These are phyloP conservation scores for Diplodia seriata DNA, from an alignment of 2,329 filamentous ascomycete genomes.

Conservation along the genomic window DNA sequence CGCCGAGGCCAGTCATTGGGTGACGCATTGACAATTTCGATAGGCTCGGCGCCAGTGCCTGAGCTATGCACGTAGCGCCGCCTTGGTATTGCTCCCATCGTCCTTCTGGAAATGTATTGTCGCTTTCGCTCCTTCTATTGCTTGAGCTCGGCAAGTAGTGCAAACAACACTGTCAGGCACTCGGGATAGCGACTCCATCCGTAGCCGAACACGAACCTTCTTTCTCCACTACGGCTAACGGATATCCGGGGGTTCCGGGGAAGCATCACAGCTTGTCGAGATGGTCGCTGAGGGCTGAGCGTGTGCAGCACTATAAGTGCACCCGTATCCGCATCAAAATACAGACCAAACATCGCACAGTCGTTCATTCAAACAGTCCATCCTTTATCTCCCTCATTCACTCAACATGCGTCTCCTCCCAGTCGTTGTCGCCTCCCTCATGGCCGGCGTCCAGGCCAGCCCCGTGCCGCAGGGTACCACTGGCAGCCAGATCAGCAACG, in stretches of 20 bases:
- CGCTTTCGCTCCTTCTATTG: no score
- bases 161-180: no score
- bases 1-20: neutral
- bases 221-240: neutral
- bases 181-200: neutral
- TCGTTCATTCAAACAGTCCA: neutral
- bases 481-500: neutral
- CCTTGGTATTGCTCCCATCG: neutral
- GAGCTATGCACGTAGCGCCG: neutral
- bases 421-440: neutral
- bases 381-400: neutral
- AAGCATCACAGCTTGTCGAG: no score
- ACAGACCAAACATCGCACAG: neutral
- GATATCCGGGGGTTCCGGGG: no score
- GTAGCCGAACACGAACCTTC: neutral
- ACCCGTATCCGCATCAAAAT: neutral
- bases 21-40: neutral
- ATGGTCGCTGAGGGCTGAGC: neutral
- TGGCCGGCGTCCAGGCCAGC: neutral
- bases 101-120: neutral
- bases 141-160: no score
- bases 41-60: neutral
- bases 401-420: neutral
- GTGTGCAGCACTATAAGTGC: neutral
- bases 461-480: neutral